Percentiles rank a stretch among this genome's conserved stretches.
These are phyloP conservation scores for Peronospora farinosa DNA, from an alignment of 352 stramenopile species.

Conservation along the genomic window DNA sequence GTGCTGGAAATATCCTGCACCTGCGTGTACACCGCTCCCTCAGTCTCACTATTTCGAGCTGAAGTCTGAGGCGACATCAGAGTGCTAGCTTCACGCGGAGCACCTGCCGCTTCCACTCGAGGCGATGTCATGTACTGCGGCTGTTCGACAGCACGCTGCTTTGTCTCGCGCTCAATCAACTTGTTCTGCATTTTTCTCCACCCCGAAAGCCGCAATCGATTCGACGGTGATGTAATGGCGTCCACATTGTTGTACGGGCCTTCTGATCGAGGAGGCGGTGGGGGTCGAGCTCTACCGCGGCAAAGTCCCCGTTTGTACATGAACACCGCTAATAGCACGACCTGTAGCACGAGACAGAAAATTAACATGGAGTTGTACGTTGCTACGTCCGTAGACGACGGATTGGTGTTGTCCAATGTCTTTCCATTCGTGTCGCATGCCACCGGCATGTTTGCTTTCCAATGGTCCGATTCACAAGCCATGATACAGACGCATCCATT, in stretches of 20 bases:
- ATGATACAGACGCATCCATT: conserved; percentile 63
- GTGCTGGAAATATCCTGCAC: conserved; percentile 12
- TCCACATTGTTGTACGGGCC: conserved; percentile 72
- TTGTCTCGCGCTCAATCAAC: conserved; percentile 56
- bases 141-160: conserved; percentile 25
- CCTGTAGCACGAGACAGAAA: conserved; percentile 63
- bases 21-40: conserved; percentile 13
- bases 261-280: conserved; percentile 12
- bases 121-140: conserved; percentile 25
- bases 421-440: conserved; percentile 34
- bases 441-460: conserved; percentile 43
- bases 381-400: conserved; percentile 7
- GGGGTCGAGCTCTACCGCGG: conserved; percentile 19
- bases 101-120: conserved; percentile 9
- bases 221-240: conserved; percentile 61
- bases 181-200: conserved; percentile 50
- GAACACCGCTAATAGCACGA: conserved; percentile 47
- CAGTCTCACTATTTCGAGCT: conserved; percentile 10
- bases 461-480: conserved; percentile 46
- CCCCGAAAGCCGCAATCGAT: conserved; percentile 54
- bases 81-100: conserved; percentile 1
- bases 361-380: conserved; percentile 60
- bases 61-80: conserved; percentile 5
- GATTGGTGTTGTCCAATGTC: conserved; percentile 7
- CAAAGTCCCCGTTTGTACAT: conserved; percentile 53